Percentiles rank a stretch among this genome's conserved stretches.
Conservation (phyloP, 768 basidiomycete genomes). For the Tylopilus rubrobrunneus region DNA sequence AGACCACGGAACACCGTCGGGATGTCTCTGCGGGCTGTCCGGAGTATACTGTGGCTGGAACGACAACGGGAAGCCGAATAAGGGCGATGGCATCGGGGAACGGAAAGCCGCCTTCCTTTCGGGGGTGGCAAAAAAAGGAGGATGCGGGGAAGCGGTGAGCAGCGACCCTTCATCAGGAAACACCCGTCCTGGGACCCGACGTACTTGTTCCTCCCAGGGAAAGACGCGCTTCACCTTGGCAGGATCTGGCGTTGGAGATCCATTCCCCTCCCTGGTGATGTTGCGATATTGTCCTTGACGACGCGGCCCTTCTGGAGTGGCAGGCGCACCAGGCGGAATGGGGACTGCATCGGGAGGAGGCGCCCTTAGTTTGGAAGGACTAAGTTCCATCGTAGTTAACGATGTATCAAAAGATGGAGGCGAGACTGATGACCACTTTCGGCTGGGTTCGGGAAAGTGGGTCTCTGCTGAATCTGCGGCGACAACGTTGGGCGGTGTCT, state of each 20-base stretch:
- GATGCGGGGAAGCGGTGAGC: conserved; percentile 32
- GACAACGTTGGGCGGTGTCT: conserved; percentile 72
- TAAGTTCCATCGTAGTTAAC: conserved; percentile 18
- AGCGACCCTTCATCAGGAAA: conserved; percentile 67
- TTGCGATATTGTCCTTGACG: conserved; percentile 71
- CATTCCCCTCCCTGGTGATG: conserved; percentile 44
- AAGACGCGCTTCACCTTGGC: conserved; percentile 76
- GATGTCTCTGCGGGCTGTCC: conserved; percentile 80
- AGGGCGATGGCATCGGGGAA: conserved; percentile 32
- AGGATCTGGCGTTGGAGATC: conserved; percentile 60
- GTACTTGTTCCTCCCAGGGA: conserved; percentile 89
- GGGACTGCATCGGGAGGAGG: conserved; percentile 48
- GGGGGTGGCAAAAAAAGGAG: conserved; percentile 31
- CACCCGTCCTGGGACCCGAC: conserved; percentile 62
- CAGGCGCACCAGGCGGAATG: conserved; percentile 52
- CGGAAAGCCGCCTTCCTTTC: conserved; percentile 15
- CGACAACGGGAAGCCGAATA: conserved; percentile 48
- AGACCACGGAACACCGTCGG: conserved; percentile 55
- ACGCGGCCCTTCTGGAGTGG: conserved; percentile 65
- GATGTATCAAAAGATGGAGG: conserved; percentile 26
- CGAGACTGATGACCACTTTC: conserved; percentile 34
- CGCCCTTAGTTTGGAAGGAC: conserved; percentile 13
- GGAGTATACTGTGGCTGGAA: conserved; percentile 77
- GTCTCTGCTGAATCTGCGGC: conserved; percentile 59
- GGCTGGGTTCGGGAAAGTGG: conserved; percentile 70